phyloP scores from a whole-genome alignment of 176 grass and related monocot genomes.

The Eragrostis curvula region DNA sequence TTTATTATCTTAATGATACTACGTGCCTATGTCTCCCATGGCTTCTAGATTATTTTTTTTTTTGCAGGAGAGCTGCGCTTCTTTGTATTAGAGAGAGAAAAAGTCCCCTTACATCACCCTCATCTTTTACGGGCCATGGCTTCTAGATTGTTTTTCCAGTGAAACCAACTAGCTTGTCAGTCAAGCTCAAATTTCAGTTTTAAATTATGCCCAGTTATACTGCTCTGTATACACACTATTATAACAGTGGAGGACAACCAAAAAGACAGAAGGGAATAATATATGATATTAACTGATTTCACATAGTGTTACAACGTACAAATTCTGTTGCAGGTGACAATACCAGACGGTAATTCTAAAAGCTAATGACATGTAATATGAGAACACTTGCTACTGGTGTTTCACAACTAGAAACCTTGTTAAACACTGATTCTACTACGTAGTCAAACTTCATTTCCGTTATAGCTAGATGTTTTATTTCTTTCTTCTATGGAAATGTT shows the following conservation, averaged over 20 bases:
- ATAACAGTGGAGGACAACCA: not conserved
- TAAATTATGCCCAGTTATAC: not conserved
- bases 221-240: not conserved
- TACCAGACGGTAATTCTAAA: not conserved
- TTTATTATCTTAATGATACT: not conserved
- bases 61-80: no score
- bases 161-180: not conserved
- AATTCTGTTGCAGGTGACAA: not conserved
- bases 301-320: not conserved
- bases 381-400: not conserved
- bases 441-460: not conserved
- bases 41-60: no score
- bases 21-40: not conserved
- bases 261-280: not conserved
- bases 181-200: not conserved
- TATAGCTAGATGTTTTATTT: not conserved
- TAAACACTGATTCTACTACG: not conserved
- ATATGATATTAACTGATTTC: not conserved
- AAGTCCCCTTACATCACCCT: no score
- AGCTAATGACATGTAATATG: not conserved
- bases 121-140: no score
- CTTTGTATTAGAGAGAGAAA: no score
- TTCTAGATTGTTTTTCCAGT: not conserved
- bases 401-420: not conserved
- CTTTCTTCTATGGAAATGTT: not conserved